phyloP scores from a whole-genome alignment of 2,329 filamentous ascomycete genomes.

The Bertia moriformis region DNA sequence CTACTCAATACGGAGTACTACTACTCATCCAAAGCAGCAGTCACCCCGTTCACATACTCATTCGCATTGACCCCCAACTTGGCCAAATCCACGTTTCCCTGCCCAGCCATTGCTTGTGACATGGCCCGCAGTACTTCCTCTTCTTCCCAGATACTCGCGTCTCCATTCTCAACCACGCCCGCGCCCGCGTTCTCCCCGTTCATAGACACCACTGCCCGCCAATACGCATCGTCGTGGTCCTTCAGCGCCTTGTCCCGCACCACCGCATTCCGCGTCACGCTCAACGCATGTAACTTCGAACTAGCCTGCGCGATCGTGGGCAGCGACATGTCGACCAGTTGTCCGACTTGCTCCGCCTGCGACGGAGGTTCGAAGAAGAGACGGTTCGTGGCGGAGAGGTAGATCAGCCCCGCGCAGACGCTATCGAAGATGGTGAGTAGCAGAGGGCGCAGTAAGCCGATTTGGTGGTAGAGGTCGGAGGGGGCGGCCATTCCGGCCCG shows the following conservation, averaged over 20 bases:
- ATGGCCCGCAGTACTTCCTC: slow-evolving; percentile 1
- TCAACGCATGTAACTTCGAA: not conserved
- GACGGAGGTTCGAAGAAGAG: slow-evolving; percentile 1
- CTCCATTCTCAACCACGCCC: not conserved
- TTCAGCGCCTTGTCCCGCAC: not conserved
- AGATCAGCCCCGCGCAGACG: not conserved
- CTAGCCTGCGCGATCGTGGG: not conserved
- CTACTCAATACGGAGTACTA: too few relatives aligned
- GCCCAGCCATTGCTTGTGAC: not conserved
- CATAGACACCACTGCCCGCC: not conserved
- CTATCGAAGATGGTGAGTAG: not conserved
- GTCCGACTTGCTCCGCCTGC: not conserved
- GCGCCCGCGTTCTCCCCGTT: not conserved
- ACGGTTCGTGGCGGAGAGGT: not conserved
- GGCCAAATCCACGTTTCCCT: not conserved
- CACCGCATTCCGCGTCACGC: not conserved
- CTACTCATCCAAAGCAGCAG: not conserved
- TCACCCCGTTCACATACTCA: not conserved
- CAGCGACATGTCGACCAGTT: not conserved
- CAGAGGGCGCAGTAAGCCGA: not conserved
- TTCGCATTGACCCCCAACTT: not conserved
- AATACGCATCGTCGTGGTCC: not conserved
- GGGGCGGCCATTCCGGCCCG: not conserved
- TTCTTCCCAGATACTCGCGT: slow-evolving; percentile 1
- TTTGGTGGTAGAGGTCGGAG: not conserved